Conservation (phyloP, 2,329 filamentous ascomycete genomes). For the Myriosclerotinia duriaeana region DNA sequence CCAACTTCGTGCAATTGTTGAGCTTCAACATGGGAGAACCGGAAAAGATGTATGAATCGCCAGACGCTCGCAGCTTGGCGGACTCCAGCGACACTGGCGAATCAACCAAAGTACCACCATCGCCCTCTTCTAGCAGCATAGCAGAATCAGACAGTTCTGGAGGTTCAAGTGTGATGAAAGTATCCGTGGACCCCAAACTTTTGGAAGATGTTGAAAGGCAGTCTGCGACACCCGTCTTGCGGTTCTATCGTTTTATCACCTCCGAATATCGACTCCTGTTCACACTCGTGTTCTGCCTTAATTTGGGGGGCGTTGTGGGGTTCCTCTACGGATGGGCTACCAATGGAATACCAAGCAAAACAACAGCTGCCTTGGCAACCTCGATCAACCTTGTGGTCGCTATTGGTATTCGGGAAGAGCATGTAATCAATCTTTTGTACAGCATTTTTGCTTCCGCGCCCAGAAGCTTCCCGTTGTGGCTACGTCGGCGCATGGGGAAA, state of each 20-base stretch:
- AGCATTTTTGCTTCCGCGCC: constrained; percentile 48
- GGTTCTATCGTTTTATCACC: constrained; percentile 20
- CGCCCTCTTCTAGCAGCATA: constrained; percentile 1
- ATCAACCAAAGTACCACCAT: background rate
- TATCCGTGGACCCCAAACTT: constrained; percentile 8
- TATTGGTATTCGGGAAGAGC: constrained; percentile 55
- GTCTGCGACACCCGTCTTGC: constrained; percentile 8
- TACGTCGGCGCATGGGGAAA: constrained; percentile 50
- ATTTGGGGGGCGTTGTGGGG: constrained; percentile 46
- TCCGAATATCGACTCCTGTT: constrained; percentile 55
- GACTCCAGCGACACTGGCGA: background rate
- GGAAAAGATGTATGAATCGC: background rate
- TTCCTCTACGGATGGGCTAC: constrained; percentile 31
- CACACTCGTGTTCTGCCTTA: constrained; percentile 52
- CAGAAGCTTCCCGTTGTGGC: constrained; percentile 47
- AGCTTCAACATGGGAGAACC: constrained; percentile 5
- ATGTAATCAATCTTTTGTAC: constrained; percentile 54
- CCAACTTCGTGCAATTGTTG: background rate
- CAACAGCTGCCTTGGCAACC: constrained; percentile 20
- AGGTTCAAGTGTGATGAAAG: constrained; percentile 10
- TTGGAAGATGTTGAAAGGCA: constrained; percentile 19
- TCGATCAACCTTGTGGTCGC: constrained; percentile 43
- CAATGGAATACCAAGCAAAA: constrained; percentile 10
- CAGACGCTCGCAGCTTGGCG: constrained; percentile 6
- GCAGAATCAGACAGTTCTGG: constrained; percentile 8